Base-by-base conservation (phyloP, 2,329 filamentous ascomycete genomes). In the Amylocarpus encephaloides region DNA sequence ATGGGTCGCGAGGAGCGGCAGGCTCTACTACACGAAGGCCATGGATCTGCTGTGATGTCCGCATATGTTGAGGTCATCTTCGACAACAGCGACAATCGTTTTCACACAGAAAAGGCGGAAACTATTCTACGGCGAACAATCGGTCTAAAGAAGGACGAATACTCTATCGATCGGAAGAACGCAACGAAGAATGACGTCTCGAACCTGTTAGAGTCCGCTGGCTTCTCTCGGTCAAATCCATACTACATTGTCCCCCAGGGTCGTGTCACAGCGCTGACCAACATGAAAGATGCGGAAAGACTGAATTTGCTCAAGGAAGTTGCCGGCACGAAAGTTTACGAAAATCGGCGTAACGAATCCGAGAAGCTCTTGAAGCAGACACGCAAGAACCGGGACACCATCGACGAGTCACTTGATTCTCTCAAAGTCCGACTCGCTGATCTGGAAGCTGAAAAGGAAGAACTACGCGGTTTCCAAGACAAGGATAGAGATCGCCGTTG, bases 61-160 rank as follows among this genome's bases (percentile, higher is more conserved):
- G 94, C 93, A n/a, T 98, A 97, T 63, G 94, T 98, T 52, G 93
- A 98, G 71, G 88, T 98, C 63, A 95, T 96, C 59, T 98, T 98
- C 69, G 93, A 98, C 77, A 98, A 98, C 67, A 88, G 81, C 62
- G 92, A 98, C 67, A 89, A 94, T 62, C 88, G 93, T 62, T 97
- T 98, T 64, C 90, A 90, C 33, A 96, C 90, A 9, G 88, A 88
- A 60, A 93, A 89, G 65, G 85, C 90, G 53, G 92, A 98, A 67
- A 82, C 97, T 43, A 84, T 93, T 38, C 74, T 98, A 51, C 86
- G 94, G 55, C 86, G 93, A 40, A 97, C 93, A 0, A 98, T 98
- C 67, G 93, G 92, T 46, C 77, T 92, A 56, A 97, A 98, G 71
- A 98, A 98, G 71, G 93, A 98, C 67, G 93, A 98, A 73, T 98